Conservation (phyloP, 2,329 filamentous ascomycete species). For the Ilyonectria sp. region DNA sequence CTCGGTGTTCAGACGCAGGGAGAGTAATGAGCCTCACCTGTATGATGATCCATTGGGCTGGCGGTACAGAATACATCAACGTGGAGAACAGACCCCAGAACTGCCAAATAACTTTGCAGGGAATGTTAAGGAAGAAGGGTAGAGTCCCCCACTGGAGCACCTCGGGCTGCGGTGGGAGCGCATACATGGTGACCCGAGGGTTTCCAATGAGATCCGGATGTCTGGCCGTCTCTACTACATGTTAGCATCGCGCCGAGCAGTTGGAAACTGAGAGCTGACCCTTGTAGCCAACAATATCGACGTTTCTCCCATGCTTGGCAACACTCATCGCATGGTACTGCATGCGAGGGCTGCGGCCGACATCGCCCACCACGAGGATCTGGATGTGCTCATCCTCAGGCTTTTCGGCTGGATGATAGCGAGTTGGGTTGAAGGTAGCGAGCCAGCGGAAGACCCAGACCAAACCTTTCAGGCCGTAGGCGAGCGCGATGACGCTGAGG, state of each 20-base stretch:
- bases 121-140: slow-evolving; percentile 84
- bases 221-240: slow-evolving; percentile 78
- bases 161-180: slow-evolving; percentile 78
- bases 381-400: slow-evolving; percentile 70
- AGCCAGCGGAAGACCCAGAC: slow-evolving; percentile 44
- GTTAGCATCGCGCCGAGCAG: slow-evolving; percentile 25
- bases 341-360: slow-evolving; percentile 97
- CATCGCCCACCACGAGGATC: slow-evolving; percentile 93
- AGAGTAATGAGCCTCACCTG: slow-evolving; percentile 66
- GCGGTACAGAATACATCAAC: slow-evolving; percentile 81
- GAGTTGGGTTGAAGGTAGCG: slow-evolving; percentile 51
- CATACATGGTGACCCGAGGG: slow-evolving; percentile 78
- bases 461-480: slow-evolving; percentile 40
- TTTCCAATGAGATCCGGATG: slow-evolving; percentile 83
- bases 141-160: slow-evolving; percentile 78
- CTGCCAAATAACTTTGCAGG: slow-evolving; percentile 90
- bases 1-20: no score
- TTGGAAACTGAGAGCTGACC: slow-evolving; percentile 62
- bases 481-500: slow-evolving; percentile 52
- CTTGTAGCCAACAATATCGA: slow-evolving; percentile 90
- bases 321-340: slow-evolving; percentile 97
- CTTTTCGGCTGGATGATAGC: slow-evolving; percentile 53
- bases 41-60: slow-evolving; percentile 88
- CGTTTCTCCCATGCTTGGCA: slow-evolving; percentile 83
- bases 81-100: slow-evolving; percentile 78